These are phyloP conservation scores for Spiraea crenata DNA, from an alignment of 331 rosid genomes.

Conservation along the genomic window DNA sequence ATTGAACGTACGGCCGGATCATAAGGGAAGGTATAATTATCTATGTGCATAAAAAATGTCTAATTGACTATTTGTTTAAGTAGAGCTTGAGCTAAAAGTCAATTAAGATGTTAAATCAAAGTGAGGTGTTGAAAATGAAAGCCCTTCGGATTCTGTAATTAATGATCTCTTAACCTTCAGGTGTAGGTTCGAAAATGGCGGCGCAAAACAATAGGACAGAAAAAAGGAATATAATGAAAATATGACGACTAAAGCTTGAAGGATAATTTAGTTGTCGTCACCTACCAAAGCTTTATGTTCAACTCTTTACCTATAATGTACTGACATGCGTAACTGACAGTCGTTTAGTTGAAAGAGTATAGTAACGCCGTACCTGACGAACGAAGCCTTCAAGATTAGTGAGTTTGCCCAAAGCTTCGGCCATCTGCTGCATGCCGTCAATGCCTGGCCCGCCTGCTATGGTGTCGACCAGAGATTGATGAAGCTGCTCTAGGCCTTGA, in stretches of 20 bases:
- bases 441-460: constrained; percentile 48
- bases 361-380: constrained; percentile 54
- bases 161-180: background rate
- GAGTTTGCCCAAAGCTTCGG: constrained; percentile 64
- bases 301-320: too few relatives aligned
- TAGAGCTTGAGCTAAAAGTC: constrained; percentile 13
- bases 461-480: constrained; percentile 63
- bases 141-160: background rate
- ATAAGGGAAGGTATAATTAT: background rate
- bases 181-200: constrained; percentile 41
- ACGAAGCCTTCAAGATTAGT: constrained; percentile 79
- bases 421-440: constrained; percentile 86
- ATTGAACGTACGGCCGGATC: constrained; percentile 16
- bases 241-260: constrained; percentile 13
- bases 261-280: background rate
- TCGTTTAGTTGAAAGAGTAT: too few relatives aligned
- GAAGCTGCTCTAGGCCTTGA: constrained; percentile 87
- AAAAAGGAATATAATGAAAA: constrained; percentile 7
- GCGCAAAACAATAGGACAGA: constrained; percentile 44
- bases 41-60: background rate
- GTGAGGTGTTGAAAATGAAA: constrained; percentile 29
- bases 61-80: constrained; percentile 18
- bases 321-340: too few relatives aligned
- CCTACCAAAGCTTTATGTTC: constrained; percentile 3
- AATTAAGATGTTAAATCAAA: constrained; percentile 29